Base-by-base conservation (phyloP, 164 flowering plant genomes). In the Chloranthus sessilifolius region DNA sequence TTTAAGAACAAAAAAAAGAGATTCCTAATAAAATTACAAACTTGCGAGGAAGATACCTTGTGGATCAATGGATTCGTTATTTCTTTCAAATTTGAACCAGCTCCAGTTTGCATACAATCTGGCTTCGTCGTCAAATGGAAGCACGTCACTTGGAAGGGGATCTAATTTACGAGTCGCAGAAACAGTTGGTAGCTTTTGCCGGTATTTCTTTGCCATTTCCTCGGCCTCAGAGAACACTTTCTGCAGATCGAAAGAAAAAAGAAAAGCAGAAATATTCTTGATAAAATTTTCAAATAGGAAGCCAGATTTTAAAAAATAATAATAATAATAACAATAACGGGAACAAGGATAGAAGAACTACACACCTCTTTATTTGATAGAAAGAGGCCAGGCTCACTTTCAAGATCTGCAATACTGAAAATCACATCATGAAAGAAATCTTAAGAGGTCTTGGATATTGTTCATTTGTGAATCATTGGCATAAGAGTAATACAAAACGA, bases 341-440 rank as follows among this genome's bases (percentile, higher is more conserved):
- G 29, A 26, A 14, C 11, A 42, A 9, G 3, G 45, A 42, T 19
- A 42, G 19, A 42, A 8, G 1, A 28, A 43, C 21, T 15, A n/a
- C 9, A 10, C 29, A 88, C 98, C 96, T 88, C 85, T 68, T 73
- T 92, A 73, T 92, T 63, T 51, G 84, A 72, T 40, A 82, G 6
- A 65, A 92, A 82, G 26, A 92, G 61, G 24, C 96, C 98, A 29
- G 98, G 95, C 64, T 85, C 91, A 60, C 94, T 88, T 69, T 92
- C 96, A 24, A 88, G 85, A 6, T 79, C 89, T 9, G 85, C 88
- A 61, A 64, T 82, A 60, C 98, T 92, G 82, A 65, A 75, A 39
- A 16, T 22, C 40, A 54, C 11, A n/a, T n/a, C n/a, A n/a, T n/a
- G n/a, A n/a, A n/a, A n/a, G n/a, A n/a, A n/a, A n/a, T n/a, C n/a